Conservation (phyloP, 2,329 filamentous ascomycete species). For the Fusarium napiforme region DNA sequence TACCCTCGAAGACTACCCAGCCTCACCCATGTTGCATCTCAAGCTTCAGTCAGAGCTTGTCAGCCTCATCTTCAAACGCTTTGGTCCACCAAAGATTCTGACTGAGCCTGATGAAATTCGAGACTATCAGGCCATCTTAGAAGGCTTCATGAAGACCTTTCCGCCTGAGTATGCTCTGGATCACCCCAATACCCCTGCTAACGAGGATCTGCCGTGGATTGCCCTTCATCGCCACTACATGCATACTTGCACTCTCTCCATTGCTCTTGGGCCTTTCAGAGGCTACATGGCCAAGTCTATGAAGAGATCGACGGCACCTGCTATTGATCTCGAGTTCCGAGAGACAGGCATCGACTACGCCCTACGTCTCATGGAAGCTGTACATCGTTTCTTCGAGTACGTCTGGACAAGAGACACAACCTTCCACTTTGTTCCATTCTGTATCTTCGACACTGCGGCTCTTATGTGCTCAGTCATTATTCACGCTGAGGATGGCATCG, state of each 20-base stretch:
- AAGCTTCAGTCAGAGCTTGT: conserved; percentile 23
- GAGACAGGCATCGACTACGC: conserved; percentile 18
- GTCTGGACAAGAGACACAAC: conserved; percentile 27
- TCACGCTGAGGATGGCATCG: neutral
- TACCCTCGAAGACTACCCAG: conserved; percentile 17
- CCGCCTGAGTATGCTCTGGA: conserved; percentile 18
- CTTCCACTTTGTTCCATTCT: conserved; percentile 22
- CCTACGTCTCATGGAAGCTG: conserved; percentile 4
- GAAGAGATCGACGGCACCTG: neutral
- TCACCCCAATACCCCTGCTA: conserved; percentile 3
- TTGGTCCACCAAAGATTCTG: conserved; percentile 9
- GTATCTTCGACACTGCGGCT: conserved; percentile 20
- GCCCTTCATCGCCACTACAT: conserved; percentile 24
- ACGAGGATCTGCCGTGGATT: conserved; percentile 18
- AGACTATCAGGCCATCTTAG: conserved; percentile 8
- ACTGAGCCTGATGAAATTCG: conserved; percentile 1
- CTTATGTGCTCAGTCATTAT: conserved; percentile 17
- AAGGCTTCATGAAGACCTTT: conserved; percentile 17
- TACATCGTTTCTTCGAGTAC: conserved; percentile 19
- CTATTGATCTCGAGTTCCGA: conserved; percentile 7
- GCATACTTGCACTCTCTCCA: conserved; percentile 19
- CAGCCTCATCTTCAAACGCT: conserved; percentile 17
- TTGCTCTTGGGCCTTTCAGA: conserved; percentile 14
- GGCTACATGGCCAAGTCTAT: conserved; percentile 22
- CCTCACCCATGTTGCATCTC: conserved; percentile 22